Evolutionary conservation across 768 basidiomycete genomes (phyloP).

Genomic region (Auricularia auricula-judae): DNA sequence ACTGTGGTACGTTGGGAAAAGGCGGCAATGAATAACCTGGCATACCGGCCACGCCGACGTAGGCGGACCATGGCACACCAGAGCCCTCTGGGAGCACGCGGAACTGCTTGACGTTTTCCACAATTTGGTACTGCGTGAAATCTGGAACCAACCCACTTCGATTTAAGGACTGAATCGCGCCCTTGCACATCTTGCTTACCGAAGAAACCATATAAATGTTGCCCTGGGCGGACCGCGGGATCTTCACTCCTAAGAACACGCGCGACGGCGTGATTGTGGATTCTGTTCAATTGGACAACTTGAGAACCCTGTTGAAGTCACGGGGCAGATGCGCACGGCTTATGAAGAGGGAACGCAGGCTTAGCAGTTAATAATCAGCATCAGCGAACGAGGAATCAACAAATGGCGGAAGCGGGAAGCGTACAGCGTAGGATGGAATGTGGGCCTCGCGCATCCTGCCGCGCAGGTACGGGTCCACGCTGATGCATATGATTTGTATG

Average conservation of each 20-base stretch:
- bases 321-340: background rate
- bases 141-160: constrained; percentile 13
- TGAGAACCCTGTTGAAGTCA: background rate
- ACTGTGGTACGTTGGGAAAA: background rate
- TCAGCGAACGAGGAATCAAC: background rate
- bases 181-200: constrained; percentile 1
- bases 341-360: background rate
- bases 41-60: constrained; percentile 41
- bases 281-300: constrained; percentile 8
- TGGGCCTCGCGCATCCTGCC: constrained; percentile 25
- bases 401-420: background rate
- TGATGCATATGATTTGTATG: constrained; percentile 37
- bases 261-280: constrained; percentile 27
- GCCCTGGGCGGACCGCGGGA: constrained; percentile 23
- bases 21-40: background rate
- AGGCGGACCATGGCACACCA: constrained; percentile 37
- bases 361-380: background rate
- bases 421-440: background rate
- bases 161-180: background rate
- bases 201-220: constrained; percentile 28
- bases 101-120: constrained; percentile 9
- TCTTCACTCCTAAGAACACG: constrained; percentile 34
- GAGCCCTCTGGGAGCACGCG: constrained; percentile 28
- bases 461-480: constrained; percentile 35
- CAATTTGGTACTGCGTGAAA: constrained; percentile 31